phyloP scores from a whole-genome alignment of 352 stramenopile species.

The Pythium scleroteichum region DNA sequence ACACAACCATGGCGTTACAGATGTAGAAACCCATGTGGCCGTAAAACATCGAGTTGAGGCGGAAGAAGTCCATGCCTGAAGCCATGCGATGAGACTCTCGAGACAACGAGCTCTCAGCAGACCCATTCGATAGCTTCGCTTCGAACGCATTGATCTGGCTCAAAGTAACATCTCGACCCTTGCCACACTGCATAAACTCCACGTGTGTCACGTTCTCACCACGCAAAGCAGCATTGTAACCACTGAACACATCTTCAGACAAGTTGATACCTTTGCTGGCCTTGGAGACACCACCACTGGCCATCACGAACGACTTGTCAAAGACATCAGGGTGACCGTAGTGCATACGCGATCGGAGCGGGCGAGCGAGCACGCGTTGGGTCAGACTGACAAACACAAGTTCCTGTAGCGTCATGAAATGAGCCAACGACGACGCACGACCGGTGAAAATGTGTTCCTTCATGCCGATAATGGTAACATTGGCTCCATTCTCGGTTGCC shows the following conservation, averaged over 20 bases:
- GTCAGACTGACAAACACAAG: constrained; percentile 88
- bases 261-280: constrained; percentile 88
- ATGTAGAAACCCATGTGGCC: constrained; percentile 90
- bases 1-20: constrained; percentile 75
- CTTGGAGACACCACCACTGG: constrained; percentile 83
- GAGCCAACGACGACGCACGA: constrained; percentile 77
- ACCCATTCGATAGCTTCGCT: constrained; percentile 83
- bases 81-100: constrained; percentile 84
- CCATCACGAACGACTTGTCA: constrained; percentile 88
- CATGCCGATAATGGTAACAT: constrained; percentile 87
- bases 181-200: constrained; percentile 89
- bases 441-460: constrained; percentile 90
- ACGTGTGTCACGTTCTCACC: constrained; percentile 78
- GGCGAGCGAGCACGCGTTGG: constrained; percentile 77
- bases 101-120: constrained; percentile 76
- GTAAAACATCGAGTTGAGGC: constrained; percentile 90
- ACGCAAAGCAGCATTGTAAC: constrained; percentile 81
- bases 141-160: constrained; percentile 89
- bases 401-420: constrained; percentile 89
- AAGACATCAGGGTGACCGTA: constrained; percentile 90
- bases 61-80: constrained; percentile 86
- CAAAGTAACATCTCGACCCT: constrained; percentile 86
- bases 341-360: constrained; percentile 81
- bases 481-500: constrained; percentile 55
- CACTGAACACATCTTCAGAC: constrained; percentile 89